Evolutionary conservation across 495 filamentous ascomycete species (phyloP).

Genomic region (Xanthoparmelia taractica): DNA sequence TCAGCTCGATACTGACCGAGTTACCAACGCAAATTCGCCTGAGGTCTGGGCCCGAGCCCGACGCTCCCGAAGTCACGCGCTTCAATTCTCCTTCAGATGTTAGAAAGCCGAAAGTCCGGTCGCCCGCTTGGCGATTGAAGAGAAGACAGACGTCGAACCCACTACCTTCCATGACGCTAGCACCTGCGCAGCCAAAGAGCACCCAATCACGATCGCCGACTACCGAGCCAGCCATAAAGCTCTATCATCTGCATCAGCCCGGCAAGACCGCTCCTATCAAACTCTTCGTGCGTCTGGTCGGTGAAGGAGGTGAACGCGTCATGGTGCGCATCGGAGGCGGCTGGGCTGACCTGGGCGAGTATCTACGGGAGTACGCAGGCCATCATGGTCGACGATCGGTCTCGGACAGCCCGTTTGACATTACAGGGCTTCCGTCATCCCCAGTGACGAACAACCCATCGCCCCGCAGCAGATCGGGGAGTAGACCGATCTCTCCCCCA

Average conservation of each 20-base stretch:
- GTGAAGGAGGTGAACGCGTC: constrained; percentile 81
- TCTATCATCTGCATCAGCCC: constrained; percentile 85
- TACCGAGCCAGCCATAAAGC: constrained; percentile 62
- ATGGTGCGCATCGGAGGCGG: constrained; percentile 97
- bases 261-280: constrained; percentile 81
- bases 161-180: constrained; percentile 62
- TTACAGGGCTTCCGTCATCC: constrained; percentile 19
- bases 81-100: neutral
- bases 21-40: constrained; percentile 77
- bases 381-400: constrained; percentile 63
- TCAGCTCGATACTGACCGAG: constrained; percentile 71
- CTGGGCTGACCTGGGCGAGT: constrained; percentile 92
- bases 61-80: constrained; percentile 21
- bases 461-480: constrained; percentile 6
- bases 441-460: constrained; percentile 6
- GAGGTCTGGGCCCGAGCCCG: constrained; percentile 44
- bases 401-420: constrained; percentile 23
- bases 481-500: constrained; percentile 12
- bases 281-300: constrained; percentile 84
- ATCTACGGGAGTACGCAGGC: constrained; percentile 82
- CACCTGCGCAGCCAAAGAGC: constrained; percentile 46
- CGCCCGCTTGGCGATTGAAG: constrained; percentile 12
- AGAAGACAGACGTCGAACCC: constrained; percentile 28
- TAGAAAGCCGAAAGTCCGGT: constrained; percentile 7
- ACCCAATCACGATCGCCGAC: constrained; percentile 36